phyloP scores from a whole-genome alignment of 2,329 filamentous ascomycete species.

The Ophiostoma sp. region DNA sequence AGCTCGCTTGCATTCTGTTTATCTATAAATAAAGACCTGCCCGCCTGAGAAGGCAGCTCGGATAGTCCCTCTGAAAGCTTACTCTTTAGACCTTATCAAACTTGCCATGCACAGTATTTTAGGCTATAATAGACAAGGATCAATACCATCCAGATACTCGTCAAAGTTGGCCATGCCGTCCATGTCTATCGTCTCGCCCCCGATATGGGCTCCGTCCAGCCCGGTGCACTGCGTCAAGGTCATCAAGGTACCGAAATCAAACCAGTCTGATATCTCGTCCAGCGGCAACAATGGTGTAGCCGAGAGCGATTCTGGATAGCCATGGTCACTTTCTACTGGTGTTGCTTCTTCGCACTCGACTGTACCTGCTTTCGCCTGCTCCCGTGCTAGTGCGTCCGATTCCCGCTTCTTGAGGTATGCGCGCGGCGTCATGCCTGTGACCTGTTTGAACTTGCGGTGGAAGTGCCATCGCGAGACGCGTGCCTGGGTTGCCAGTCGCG shows the following conservation, averaged over 20 bases:
- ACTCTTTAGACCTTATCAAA: not conserved
- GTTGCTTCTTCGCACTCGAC: not conserved
- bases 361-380: not conserved
- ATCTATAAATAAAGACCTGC: too few relatives aligned
- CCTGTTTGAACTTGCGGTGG: conserved; percentile 53
- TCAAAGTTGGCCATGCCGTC: not conserved
- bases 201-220: not conserved
- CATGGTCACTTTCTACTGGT: not conserved
- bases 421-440: conserved; percentile 44
- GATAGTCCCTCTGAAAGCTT: too few relatives aligned
- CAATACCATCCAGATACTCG: conserved; percentile 1
- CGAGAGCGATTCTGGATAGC: not conserved
- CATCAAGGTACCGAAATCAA: not conserved
- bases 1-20: too few relatives aligned
- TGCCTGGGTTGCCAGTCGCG: conserved; percentile 43
- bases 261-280: not conserved
- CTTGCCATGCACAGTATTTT: not conserved
- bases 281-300: not conserved
- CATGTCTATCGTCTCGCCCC: not conserved
- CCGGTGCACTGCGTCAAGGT: not conserved
- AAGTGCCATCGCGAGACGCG: conserved; percentile 54
- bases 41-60: too few relatives aligned
- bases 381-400: not conserved
- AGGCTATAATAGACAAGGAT: conserved; percentile 5
- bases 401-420: conserved; percentile 31